These are phyloP conservation scores for Endocalyx cinctus DNA, from an alignment of 2,329 filamentous ascomycete species.

Conservation along the genomic window DNA sequence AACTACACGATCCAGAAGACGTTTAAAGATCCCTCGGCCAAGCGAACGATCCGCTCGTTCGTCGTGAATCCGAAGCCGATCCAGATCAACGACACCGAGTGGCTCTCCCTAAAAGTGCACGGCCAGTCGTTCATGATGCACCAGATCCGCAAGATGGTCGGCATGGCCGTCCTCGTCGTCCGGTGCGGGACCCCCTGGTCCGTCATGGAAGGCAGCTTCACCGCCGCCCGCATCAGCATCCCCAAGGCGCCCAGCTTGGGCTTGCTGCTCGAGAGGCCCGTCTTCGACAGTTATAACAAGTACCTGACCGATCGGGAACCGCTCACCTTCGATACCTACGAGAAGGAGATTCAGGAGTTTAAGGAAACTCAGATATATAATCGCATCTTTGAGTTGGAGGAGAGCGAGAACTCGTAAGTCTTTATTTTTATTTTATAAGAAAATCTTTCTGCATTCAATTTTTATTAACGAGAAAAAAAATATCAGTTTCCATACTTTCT, in stretches of 20 bases:
- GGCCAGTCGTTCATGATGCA: conserved; percentile 99
- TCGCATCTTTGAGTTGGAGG: conserved; percentile 85
- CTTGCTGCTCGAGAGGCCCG: conserved; percentile 80
- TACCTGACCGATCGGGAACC: conserved; percentile 60
- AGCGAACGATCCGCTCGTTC: conserved; percentile 91
- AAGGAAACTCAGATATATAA: conserved; percentile 91
- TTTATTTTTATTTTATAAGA: conserved; percentile 1
- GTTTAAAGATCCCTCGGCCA: conserved; percentile 74
- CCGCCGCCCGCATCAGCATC: conserved; percentile 69
- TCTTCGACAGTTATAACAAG: conserved; percentile 86
- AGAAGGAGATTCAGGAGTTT: conserved; percentile 78
- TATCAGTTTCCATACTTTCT: conserved; percentile 68
- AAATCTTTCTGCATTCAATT: neutral
- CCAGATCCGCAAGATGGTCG: conserved; percentile 99
- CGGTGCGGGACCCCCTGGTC: conserved; percentile 73
- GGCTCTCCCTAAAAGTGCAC: conserved; percentile 93
- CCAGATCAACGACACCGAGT: conserved; percentile 86
- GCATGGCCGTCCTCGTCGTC: conserved; percentile 79
- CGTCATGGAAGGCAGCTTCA: conserved; percentile 72
- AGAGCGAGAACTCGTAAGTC: conserved; percentile 78
- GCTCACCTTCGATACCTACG: conserved; percentile 75
- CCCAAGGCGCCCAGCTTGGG: conserved; percentile 91
- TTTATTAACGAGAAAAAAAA: neutral
- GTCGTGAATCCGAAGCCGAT: conserved; percentile 70
- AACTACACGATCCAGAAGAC: conserved; percentile 96